phyloP scores from a whole-genome alignment of 208 protist genomes.

The Wallacemonas sp. region DNA sequence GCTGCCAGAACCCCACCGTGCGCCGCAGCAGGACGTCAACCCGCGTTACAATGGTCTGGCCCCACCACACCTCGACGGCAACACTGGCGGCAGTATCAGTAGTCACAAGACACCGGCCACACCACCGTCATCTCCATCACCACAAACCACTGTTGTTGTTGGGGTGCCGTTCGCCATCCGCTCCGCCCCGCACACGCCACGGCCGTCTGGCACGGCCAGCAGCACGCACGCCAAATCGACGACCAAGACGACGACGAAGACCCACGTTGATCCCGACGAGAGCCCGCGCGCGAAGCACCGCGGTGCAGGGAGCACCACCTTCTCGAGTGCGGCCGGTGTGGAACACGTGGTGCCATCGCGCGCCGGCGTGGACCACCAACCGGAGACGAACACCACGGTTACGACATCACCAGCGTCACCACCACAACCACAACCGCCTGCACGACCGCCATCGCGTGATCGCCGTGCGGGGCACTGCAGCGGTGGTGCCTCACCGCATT shows the following conservation, averaged over 20 bases:
- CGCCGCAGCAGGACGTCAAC: slow-evolving; percentile 4
- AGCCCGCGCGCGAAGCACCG: too few relatives aligned
- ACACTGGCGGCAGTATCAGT: too few relatives aligned
- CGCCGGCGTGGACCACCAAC: too few relatives aligned
- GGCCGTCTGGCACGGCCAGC: neutral
- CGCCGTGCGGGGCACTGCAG: neutral
- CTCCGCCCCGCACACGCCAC: slow-evolving; percentile 5
- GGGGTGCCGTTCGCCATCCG: slow-evolving; percentile 3
- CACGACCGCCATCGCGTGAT: slow-evolving; percentile 10
- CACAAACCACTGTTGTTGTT: too few relatives aligned
- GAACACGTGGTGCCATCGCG: too few relatives aligned
- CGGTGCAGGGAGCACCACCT: neutral
- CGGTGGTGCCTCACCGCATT: neutral
- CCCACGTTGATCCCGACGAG: too few relatives aligned
- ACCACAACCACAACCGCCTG: neutral
- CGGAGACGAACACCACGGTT: too few relatives aligned
- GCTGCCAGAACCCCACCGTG: slow-evolving; percentile 4
- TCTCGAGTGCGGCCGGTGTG: neutral
- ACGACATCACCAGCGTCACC: neutral
- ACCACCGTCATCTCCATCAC: neutral
- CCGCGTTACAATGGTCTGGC: slow-evolving; percentile 1
- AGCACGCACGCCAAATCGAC: neutral
- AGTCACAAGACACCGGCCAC: too few relatives aligned
- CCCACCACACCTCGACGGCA: neutral
- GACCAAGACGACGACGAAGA: too few relatives aligned